phyloP scores from a whole-genome alignment of 2,329 filamentous ascomycete genomes.

The Ophiostoma perfectum region DNA sequence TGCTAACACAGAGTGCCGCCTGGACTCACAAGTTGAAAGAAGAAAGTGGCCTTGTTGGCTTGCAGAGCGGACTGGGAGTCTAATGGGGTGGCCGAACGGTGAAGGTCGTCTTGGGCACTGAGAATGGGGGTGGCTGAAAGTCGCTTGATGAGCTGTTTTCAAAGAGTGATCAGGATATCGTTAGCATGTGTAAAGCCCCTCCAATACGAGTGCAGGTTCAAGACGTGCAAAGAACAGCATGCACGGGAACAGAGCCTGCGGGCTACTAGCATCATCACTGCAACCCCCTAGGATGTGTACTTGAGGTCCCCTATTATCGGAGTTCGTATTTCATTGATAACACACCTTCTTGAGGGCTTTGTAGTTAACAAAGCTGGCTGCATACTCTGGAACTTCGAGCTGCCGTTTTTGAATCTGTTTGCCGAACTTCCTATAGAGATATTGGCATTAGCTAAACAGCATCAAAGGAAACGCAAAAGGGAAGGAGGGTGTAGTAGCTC shows the following conservation, averaged over 20 bases:
- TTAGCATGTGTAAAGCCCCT: not conserved
- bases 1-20: not conserved
- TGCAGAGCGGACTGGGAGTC: slow-evolving; percentile 88
- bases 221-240: not conserved
- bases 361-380: slow-evolving; percentile 98
- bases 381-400: slow-evolving; percentile 98
- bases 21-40: slow-evolving; percentile 79
- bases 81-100: slow-evolving; percentile 42
- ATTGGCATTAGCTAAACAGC: not conserved
- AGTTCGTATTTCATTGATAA: not conserved
- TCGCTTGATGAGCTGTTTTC: slow-evolving; percentile 85
- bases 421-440: slow-evolving; percentile 84
- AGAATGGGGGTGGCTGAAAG: slow-evolving; percentile 87
- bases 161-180: not conserved
- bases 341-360: slow-evolving; percentile 91
- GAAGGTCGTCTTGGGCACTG: slow-evolving; percentile 63
- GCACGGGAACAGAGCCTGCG: not conserved
- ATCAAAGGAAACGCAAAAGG: not conserved
- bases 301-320: not conserved
- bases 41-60: slow-evolving; percentile 97
- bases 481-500: not conserved
- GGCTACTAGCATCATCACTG: not conserved
- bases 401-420: slow-evolving; percentile 99
- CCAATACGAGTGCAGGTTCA: no score
- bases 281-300: not conserved